A percentile compares a stretch with the other conserved stretches of the same genome.
Conservation (phyloP, 495 filamentous ascomycete genomes). For the Lophiotrema nucula region DNA sequence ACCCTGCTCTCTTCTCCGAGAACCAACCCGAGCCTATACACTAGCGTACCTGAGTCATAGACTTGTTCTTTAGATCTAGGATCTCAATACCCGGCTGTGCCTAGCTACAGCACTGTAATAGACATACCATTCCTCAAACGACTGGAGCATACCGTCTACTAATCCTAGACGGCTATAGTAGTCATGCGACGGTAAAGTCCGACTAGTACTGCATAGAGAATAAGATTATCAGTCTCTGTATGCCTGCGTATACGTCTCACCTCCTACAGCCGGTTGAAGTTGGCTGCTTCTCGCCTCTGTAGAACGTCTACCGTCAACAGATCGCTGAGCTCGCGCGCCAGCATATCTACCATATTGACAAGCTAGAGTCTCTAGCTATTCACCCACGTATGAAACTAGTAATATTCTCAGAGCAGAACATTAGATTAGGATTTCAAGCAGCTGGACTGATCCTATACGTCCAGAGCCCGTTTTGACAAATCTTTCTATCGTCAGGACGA, state of each 20-base stretch:
- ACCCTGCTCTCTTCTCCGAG: too few relatives aligned
- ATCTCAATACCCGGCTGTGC: too few relatives aligned
- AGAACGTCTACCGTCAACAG: slow-evolving; percentile 2
- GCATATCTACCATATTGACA: neutral
- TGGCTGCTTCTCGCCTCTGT: slow-evolving; percentile 9
- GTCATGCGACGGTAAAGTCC: neutral
- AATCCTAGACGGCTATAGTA: neutral
- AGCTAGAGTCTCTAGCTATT: slow-evolving; percentile 7
- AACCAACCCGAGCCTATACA: too few relatives aligned
- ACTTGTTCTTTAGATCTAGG: too few relatives aligned
- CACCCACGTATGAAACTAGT: neutral
- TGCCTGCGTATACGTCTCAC: neutral
- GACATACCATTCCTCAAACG: neutral
- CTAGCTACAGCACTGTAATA: slow-evolving; percentile 12
- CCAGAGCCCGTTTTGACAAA: slow-evolving; percentile 1
- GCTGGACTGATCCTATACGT: slow-evolving; percentile 2
- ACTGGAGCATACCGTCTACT: neutral
- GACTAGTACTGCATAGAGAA: slow-evolving; percentile 2
- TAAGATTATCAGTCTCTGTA: neutral
- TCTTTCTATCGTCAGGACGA: slow-evolving; percentile 3
- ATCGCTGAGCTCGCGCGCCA: slow-evolving; percentile 5
- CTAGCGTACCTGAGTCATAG: too few relatives aligned
- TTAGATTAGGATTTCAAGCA: neutral
- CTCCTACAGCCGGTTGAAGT: slow-evolving; percentile 8
- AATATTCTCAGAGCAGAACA: slow-evolving; percentile 1